Conservation (phyloP, 441 rosid genomes). For the Populus hybrid region DNA sequence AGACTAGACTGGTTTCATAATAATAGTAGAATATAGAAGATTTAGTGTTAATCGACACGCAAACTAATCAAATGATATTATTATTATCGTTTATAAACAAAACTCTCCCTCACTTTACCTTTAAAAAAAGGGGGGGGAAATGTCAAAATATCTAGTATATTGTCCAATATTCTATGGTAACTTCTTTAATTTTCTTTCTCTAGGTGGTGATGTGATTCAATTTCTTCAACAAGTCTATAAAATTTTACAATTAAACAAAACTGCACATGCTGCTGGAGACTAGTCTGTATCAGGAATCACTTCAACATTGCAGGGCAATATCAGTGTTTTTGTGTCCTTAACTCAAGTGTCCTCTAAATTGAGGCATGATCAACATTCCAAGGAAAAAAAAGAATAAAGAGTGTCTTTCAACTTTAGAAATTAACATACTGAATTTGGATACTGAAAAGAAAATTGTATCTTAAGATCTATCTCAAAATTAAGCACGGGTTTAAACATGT, state of each 20-base stretch:
- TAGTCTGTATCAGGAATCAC: neutral
- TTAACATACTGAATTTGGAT: neutral
- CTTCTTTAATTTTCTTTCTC: neutral
- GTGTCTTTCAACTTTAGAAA: conserved; percentile 3
- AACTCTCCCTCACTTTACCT: too few species aligned
- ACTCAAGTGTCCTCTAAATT: neutral
- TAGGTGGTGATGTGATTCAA: neutral
- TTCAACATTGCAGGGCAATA: conserved; percentile 1
- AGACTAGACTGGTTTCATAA: too few species aligned
- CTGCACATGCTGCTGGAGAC: neutral
- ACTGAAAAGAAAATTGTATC: neutral
- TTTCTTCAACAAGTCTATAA: neutral
- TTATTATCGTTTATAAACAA: too few species aligned
- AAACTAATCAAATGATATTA: too few species aligned
- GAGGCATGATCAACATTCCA: neutral
- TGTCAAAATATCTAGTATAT: too few species aligned
- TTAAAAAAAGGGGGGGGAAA: rapidly evolving
- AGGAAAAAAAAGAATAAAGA: neutral
- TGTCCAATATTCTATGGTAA: too few species aligned
- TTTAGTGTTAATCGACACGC: too few species aligned
- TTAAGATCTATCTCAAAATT: neutral
- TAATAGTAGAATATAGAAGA: neutral
- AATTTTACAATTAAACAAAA: neutral
- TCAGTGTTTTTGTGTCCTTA: neutral
- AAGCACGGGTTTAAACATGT: neutral